A percentile compares a stretch with the other conserved stretches of the same genome.
These are phyloP conservation scores for Agaricus sinodeliciosus DNA, from an alignment of 768 basidiomycete genomes.

Conservation along the genomic window DNA sequence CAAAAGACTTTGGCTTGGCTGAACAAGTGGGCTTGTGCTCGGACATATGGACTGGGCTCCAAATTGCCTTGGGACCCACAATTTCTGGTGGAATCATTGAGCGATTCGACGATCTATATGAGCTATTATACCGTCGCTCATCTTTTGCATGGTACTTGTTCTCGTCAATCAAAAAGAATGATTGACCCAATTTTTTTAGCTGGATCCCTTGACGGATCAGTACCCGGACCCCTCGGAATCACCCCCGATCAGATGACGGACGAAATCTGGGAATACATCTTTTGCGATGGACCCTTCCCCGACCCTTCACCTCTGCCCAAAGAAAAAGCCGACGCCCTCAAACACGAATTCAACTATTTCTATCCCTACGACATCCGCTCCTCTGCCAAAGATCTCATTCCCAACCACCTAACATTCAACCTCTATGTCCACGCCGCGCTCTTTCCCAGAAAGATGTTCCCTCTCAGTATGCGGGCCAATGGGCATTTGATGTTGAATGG, in stretches of 20 bases:
- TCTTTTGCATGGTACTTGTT: constrained; percentile 72
- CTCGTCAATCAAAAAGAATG: neutral
- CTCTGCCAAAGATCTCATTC: constrained; percentile 95
- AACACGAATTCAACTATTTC: constrained; percentile 92
- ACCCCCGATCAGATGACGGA: constrained; percentile 92
- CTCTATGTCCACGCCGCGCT: constrained; percentile 94
- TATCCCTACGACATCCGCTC: constrained; percentile 98
- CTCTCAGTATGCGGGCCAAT: constrained; percentile 87
- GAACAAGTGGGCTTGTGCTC: constrained; percentile 98
- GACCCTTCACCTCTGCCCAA: constrained; percentile 52
- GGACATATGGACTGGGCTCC: constrained; percentile 93
- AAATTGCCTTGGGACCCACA: constrained; percentile 95
- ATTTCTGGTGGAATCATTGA: constrained; percentile 94
- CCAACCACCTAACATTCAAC: constrained; percentile 91
- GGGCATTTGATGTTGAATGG: constrained; percentile 97
- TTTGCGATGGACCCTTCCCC: constrained; percentile 76
- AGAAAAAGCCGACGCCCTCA: constrained; percentile 79
- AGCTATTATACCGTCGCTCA: constrained; percentile 94
- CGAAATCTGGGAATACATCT: constrained; percentile 95
- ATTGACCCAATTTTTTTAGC: constrained; percentile 28
- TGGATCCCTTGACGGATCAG: constrained; percentile 69
- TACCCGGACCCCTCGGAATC: constrained; percentile 78
- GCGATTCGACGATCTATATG: constrained; percentile 99
- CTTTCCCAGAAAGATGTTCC: constrained; percentile 89
- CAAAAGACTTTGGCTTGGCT: constrained; percentile 92